phyloP scores from a whole-genome alignment of 202 grass and related monocot genomes.

The Zizania palustris region DNA sequence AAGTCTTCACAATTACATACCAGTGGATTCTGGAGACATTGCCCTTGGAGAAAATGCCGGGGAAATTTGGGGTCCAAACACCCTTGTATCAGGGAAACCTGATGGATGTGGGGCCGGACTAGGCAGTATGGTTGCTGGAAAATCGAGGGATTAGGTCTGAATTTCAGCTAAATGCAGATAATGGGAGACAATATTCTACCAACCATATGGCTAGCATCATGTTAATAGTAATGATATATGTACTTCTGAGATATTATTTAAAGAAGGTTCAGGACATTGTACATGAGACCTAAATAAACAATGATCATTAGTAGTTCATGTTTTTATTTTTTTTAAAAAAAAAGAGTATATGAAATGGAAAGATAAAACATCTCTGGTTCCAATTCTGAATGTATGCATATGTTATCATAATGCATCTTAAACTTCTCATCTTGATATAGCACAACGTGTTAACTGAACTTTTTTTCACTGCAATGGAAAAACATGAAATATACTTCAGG shows the following conservation, averaged over 20 bases:
- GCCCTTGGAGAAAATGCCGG: constrained; percentile 57
- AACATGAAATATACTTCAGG: neutral
- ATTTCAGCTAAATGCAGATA: constrained; percentile 7
- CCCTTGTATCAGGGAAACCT: constrained; percentile 39
- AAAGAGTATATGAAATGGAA: constrained; percentile 7
- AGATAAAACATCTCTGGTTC: neutral
- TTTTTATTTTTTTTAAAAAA: too few relatives aligned
- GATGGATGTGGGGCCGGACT: constrained; percentile 49
- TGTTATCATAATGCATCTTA: neutral
- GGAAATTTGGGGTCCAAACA: constrained; percentile 41
- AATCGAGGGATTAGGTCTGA: constrained; percentile 10
- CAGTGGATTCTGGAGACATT: constrained; percentile 53
- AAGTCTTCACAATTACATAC: constrained; percentile 46
- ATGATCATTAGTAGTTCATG: neutral
- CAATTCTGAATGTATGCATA: neutral
- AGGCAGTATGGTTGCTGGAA: constrained; percentile 41
- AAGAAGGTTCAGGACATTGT: neutral
- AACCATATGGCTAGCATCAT: constrained; percentile 1
- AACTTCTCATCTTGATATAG: neutral
- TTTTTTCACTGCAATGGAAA: neutral
- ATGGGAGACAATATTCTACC: constrained; percentile 12
- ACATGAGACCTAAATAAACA: neutral
- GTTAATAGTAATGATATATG: constrained; percentile 7
- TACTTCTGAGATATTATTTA: constrained; percentile 17
- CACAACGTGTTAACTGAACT: neutral